Evolutionary conservation across 768 basidiomycete species (phyloP).

Genomic region (Hericium erinaceus): DNA sequence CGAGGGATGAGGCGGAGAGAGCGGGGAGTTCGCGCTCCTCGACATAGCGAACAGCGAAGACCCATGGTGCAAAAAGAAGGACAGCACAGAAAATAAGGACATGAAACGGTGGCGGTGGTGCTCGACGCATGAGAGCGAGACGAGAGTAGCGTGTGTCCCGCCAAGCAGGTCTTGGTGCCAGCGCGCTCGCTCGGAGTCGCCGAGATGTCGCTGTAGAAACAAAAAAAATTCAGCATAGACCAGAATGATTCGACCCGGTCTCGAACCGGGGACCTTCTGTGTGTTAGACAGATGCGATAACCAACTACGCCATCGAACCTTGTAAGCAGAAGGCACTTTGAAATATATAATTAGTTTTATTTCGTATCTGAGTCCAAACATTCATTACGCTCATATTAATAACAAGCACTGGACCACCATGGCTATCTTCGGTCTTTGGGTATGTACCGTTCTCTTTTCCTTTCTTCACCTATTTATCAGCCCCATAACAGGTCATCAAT

Average conservation of each 20-base stretch:
- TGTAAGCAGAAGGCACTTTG: not conserved
- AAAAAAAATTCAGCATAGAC: too few relatives aligned
- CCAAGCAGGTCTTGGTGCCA: too few relatives aligned
- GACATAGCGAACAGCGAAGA: slow-evolving; percentile 19
- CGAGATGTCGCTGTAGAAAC: too few relatives aligned
- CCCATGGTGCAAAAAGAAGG: slow-evolving; percentile 4
- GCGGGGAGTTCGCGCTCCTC: slow-evolving; percentile 28
- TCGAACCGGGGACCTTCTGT: slow-evolving; percentile 2
- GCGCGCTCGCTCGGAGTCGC: too few relatives aligned
- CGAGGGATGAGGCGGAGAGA: slow-evolving; percentile 44
- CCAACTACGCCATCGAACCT: slow-evolving; percentile 57
- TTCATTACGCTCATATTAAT: not conserved
- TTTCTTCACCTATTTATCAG: not conserved
- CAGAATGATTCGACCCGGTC: not conserved
- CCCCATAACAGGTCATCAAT: slow-evolving; percentile 70
- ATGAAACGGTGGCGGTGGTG: not conserved
- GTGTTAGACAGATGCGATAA: slow-evolving; percentile 79
- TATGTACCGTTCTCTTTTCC: slow-evolving; percentile 23
- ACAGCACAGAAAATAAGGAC: not conserved
- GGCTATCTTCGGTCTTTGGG: slow-evolving; percentile 81
- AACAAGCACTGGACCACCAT: slow-evolving; percentile 27
- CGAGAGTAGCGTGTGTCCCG: too few relatives aligned
- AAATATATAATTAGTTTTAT: not conserved
- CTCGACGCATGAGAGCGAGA: too few relatives aligned
- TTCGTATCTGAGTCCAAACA: not conserved